Evolutionary conservation across 2,329 filamentous ascomycete species (phyloP).

Genomic region (Calonectria crousiana): DNA sequence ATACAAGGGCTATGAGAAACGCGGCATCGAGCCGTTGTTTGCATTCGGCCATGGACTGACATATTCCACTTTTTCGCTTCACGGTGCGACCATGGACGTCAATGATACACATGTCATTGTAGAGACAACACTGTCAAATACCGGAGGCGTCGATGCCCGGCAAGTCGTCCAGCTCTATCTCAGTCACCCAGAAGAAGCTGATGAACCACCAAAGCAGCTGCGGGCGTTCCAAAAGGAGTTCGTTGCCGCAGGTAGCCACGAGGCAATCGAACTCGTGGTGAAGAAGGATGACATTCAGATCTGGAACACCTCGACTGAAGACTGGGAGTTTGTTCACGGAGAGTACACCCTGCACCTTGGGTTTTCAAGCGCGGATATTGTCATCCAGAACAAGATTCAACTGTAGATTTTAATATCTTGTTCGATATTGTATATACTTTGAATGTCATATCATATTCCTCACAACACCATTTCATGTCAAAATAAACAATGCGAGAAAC

Average conservation of each 20-base stretch:
- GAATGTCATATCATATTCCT: not conserved
- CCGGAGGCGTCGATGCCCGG: not conserved
- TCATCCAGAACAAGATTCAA: not conserved
- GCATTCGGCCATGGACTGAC: not conserved
- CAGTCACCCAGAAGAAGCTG: not conserved
- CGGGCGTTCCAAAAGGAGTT: not conserved
- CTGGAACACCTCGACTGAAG: not conserved
- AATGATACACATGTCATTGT: not conserved
- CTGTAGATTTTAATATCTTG: not conserved
- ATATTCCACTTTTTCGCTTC: not conserved
- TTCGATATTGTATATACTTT: not conserved
- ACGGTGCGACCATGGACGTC: not conserved
- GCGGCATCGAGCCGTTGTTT: not conserved
- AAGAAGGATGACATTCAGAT: constrained; percentile 1
- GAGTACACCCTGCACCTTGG: not conserved
- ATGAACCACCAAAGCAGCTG: not conserved
- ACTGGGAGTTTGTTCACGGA: not conserved
- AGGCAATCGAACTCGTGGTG: not conserved
- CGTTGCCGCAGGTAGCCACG: not conserved
- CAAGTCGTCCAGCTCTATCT: not conserved
- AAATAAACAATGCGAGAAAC: not conserved
- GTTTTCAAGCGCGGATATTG: not conserved
- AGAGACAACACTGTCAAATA: not conserved
- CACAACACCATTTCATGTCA: not conserved
- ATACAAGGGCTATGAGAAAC: not conserved